Conservation (phyloP, 1,284 basidiomycete genomes). For the Ustilago esculenta region DNA sequence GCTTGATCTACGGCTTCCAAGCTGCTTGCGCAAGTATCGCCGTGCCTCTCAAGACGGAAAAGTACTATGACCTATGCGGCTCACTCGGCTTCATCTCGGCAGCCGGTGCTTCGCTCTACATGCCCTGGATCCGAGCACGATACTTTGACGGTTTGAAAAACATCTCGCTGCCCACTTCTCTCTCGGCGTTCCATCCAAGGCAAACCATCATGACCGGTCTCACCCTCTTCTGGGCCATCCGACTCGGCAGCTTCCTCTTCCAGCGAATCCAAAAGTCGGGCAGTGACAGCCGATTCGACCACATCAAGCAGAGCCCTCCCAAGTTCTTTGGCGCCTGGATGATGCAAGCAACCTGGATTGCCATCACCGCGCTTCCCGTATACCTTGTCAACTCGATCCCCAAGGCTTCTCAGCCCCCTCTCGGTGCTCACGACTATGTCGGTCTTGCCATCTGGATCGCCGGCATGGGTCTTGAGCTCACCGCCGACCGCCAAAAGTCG, state of each 20-base stretch:
- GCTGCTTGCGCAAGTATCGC: slow-evolving; percentile 47
- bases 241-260: slow-evolving; percentile 76
- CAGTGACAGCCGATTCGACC: slow-evolving; percentile 77
- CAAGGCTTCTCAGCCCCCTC: slow-evolving; percentile 72
- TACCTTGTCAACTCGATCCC: slow-evolving; percentile 74
- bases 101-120: slow-evolving; percentile 75
- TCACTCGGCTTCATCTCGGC: slow-evolving; percentile 77
- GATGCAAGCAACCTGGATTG: slow-evolving; percentile 79
- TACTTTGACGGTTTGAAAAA: slow-evolving; percentile 45
- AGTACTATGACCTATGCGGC: slow-evolving; percentile 69
- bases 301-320: slow-evolving; percentile 74
- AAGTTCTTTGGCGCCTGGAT: slow-evolving; percentile 77
- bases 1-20: slow-evolving; percentile 57
- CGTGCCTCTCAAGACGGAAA: slow-evolving; percentile 53
- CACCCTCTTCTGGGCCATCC: slow-evolving; percentile 73
- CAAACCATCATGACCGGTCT: slow-evolving; percentile 74
- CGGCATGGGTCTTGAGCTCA: slow-evolving; percentile 54
- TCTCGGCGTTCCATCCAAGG: slow-evolving; percentile 72
- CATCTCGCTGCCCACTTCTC: slow-evolving; percentile 32
- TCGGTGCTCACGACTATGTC: slow-evolving; percentile 73
- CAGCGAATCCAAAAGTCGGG: slow-evolving; percentile 71
- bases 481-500: slow-evolving; percentile 75
- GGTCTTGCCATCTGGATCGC: slow-evolving; percentile 73
- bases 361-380: slow-evolving; percentile 72
- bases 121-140: slow-evolving; percentile 57